These are phyloP conservation scores for Lanmaoa pseudosensibilis DNA, from an alignment of 768 basidiomycete species.

Conservation along the genomic window DNA sequence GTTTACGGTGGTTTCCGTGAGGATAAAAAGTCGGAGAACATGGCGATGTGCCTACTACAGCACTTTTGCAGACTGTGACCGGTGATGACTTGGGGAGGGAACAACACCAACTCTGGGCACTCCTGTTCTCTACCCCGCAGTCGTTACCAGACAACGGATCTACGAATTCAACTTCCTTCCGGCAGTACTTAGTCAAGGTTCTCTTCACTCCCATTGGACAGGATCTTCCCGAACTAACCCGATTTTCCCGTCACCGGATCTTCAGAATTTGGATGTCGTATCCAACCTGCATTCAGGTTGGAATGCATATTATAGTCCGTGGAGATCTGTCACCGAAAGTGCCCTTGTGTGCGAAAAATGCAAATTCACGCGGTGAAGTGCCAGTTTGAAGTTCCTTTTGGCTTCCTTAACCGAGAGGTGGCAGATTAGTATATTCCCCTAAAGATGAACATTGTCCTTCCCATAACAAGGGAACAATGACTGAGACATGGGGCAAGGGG, in stretches of 20 bases:
- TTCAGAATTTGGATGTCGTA: conserved; percentile 14
- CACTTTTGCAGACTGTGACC: background rate
- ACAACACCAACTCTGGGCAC: background rate
- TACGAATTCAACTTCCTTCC: background rate
- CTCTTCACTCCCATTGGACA: conserved; percentile 15
- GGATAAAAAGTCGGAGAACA: background rate
- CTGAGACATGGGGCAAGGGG: conserved; percentile 17
- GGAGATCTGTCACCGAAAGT: conserved; percentile 4
- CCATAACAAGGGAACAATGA: conserved; percentile 35
- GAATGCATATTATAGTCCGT: conserved; percentile 13
- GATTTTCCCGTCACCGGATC: conserved; percentile 27
- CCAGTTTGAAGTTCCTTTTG: conserved; percentile 5
- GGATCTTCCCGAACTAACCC: conserved; percentile 20
- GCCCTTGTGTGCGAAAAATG: conserved; percentile 17
- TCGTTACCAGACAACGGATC: conserved; percentile 2
- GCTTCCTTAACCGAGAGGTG: conserved; percentile 23
- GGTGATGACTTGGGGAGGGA: background rate
- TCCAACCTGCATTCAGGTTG: background rate
- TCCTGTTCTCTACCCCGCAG: conserved; percentile 14
- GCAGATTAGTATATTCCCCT: conserved; percentile 20
- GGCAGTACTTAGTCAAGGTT: background rate
- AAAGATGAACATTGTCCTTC: conserved; percentile 29
- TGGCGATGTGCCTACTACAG: background rate
- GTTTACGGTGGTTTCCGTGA: background rate
- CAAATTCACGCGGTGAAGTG: conserved; percentile 23